Evolutionary conservation across 2,329 filamentous ascomycete genomes (phyloP).

Genomic region (Juglanconis oblonga): DNA sequence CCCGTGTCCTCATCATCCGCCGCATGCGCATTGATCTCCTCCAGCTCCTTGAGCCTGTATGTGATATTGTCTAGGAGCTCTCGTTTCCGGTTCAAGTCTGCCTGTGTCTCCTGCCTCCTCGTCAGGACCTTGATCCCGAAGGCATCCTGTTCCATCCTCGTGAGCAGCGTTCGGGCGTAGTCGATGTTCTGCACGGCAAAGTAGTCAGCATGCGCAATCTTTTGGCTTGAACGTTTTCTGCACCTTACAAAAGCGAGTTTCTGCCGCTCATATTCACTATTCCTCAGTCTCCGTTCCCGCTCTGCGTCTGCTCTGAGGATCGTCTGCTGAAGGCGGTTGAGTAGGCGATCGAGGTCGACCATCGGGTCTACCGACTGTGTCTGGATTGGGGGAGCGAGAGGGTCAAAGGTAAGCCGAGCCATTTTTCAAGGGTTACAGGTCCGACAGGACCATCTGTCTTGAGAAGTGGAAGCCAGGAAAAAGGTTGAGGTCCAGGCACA

Average conservation of each 20-base stretch:
- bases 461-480: neutral
- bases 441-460: no score
- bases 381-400: slow-evolving; percentile 10
- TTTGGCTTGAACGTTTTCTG: neutral
- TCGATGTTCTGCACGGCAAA: slow-evolving; percentile 59
- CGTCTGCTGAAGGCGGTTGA: slow-evolving; percentile 62
- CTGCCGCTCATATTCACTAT: slow-evolving; percentile 64
- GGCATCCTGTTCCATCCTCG: slow-evolving; percentile 68
- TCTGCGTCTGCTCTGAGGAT: slow-evolving; percentile 62
- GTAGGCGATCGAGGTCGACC: slow-evolving; percentile 59
- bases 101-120: slow-evolving; percentile 59
- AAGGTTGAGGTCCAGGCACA: neutral
- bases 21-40: slow-evolving; percentile 49
- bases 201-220: slow-evolving; percentile 9
- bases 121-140: slow-evolving; percentile 55
- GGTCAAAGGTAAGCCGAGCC: slow-evolving; percentile 11
- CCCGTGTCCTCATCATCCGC: slow-evolving; percentile 42
- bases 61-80: slow-evolving; percentile 64
- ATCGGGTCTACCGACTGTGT: slow-evolving; percentile 32
- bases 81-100: slow-evolving; percentile 62
- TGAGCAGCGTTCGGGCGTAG: slow-evolving; percentile 66
- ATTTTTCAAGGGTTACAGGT: neutral
- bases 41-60: slow-evolving; percentile 65
- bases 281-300: slow-evolving; percentile 53
- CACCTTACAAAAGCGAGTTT: slow-evolving; percentile 51